Conservation (phyloP, 805 yeast species). For the Wickerhamomyces sydowiorum region DNA sequence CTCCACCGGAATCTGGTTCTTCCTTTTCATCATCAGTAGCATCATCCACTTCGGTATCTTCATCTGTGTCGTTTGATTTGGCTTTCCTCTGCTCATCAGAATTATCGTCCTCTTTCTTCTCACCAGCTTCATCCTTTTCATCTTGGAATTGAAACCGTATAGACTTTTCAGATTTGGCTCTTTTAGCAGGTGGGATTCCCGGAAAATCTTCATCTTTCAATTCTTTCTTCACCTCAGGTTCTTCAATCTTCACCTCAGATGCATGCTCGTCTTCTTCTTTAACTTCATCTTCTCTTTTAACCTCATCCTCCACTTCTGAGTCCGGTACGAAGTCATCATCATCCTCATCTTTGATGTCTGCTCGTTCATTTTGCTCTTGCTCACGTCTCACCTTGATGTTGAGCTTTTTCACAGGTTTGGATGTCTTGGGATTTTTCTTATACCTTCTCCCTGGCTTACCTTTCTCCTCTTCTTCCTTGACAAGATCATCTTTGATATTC, state of each 20-base stretch:
- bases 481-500: conserved; percentile 4
- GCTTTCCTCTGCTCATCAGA: background rate
- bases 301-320: conserved; percentile 1
- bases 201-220: background rate
- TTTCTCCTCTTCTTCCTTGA: conserved; percentile 2
- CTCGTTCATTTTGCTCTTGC: conserved; percentile 5
- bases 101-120: conserved; percentile 2
- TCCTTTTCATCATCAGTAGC: conserved; percentile 2
- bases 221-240: background rate
- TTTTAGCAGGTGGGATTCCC: background rate
- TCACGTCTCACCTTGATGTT: background rate
- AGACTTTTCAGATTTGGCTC: conserved; percentile 2
- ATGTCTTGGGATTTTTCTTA: background rate
- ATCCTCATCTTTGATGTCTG: conserved; percentile 4
- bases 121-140: background rate
- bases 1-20: conserved; percentile 1
- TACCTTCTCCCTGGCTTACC: background rate
- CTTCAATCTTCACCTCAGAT: background rate
- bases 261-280: conserved; percentile 1
- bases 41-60: conserved; percentile 4
- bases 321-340: conserved; percentile 6
- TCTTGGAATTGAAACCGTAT: conserved; percentile 2
- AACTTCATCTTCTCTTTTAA: conserved; percentile 1
- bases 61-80: conserved; percentile 2
- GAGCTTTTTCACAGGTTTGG: conserved; percentile 3